Base-by-base conservation (phyloP, 1,139 yeast genomes). In the Zygosaccharomyces pseudobailii region DNA sequence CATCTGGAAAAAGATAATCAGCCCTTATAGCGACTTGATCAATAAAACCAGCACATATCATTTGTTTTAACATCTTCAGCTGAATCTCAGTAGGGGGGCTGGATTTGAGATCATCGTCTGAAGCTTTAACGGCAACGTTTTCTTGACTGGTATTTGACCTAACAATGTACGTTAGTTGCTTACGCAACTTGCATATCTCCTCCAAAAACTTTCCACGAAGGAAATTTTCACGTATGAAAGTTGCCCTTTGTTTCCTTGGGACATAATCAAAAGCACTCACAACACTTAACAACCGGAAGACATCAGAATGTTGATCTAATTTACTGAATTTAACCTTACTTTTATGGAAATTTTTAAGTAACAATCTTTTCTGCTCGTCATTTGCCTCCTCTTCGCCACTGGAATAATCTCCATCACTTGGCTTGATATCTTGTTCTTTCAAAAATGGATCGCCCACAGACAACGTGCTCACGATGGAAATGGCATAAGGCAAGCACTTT, bases 401-500 rank as follows among this genome's bases (percentile, higher is more conserved):
- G 4, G 54, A 62, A 3, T 57, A 63, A 9, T 55, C 59, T 6
- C 60, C 63, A 6, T 52, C 62, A 6, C 53, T 57, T 38, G 49
- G 37, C 0, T 89, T 89, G 17, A 86, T 62, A 60, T 87, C 96
- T 55, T 76, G 78, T 59, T 85, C 94, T 23, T 75, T 75, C 33
- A 88, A 69, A 59, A 89, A 87, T 5, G 96, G 96, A 59, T 90
- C 96, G 3, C 97, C 97, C 39, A 92, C 97, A 0, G 97, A 84
- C 36, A 94, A 70, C 0, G 92, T 96, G 17, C 97, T 86, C 1
- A 94, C 97, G 48, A 94, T 76, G 0, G 97, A 94, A 47, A 92
- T 81, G 24, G 92, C 74, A 60, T 87, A 92, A 0, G 95, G 89
- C 49, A 92, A 71, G 67, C 97, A 90, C 4, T 79, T 84, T 47